These are phyloP conservation scores for Erigeron philadelphicus DNA, from an alignment of 140 eudicot species.

Conservation along the genomic window DNA sequence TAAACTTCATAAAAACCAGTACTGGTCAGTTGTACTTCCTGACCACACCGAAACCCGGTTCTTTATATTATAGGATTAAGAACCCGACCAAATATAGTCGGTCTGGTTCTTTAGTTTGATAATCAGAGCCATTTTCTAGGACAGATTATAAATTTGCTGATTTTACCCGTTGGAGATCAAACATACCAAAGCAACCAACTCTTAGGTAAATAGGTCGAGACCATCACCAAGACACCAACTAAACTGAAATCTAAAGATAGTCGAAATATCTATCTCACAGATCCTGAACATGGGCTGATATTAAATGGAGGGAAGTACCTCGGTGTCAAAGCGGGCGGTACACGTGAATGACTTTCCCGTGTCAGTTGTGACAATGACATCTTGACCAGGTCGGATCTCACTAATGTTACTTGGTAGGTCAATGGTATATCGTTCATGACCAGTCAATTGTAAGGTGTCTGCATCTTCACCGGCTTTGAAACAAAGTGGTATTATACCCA, in stretches of 20 bases:
- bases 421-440: conserved; percentile 79
- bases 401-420: conserved; percentile 65
- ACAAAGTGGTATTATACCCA: conserved; percentile 95
- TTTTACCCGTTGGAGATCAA: too few relatives aligned
- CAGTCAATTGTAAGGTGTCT: conserved; percentile 77
- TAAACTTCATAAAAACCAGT: too few relatives aligned
- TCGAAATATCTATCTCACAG: not conserved
- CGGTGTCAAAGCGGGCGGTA: conserved; percentile 88
- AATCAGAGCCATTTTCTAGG: too few relatives aligned
- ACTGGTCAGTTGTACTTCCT: too few relatives aligned
- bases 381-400: conserved; percentile 97
- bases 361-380: conserved; percentile 68
- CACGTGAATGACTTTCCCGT: conserved; percentile 82
- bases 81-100: too few relatives aligned
- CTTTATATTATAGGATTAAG: too few relatives aligned
- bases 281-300: not conserved
- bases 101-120: too few relatives aligned
- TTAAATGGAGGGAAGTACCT: conserved; percentile 40
- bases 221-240: too few relatives aligned
- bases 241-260: not conserved
- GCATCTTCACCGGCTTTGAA: conserved; percentile 95
- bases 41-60: too few relatives aligned
- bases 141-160: too few relatives aligned
- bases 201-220: not conserved
- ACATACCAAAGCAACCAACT: not conserved